Percentiles rank a stretch among this genome's conserved stretches.
Conservation (phyloP, 345 rosid species). For the Alliaria petiolata region DNA sequence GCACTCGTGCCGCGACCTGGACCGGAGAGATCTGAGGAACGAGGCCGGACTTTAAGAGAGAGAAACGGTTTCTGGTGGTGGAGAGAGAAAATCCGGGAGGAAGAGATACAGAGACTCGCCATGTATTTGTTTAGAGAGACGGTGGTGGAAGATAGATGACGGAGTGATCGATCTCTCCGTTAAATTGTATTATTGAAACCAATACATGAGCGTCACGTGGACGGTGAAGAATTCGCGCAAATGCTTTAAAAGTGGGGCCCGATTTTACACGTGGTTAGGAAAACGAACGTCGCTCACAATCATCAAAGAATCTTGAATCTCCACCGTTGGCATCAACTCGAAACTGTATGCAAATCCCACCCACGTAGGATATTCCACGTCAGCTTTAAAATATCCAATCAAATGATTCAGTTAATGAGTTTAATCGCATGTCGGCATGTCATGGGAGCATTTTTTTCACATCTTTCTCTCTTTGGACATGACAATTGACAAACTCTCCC, state of each 20-base stretch:
- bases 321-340: constrained; percentile 17
- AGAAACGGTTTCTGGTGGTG: constrained; percentile 15
- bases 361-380: constrained; percentile 11
- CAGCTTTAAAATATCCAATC: constrained; percentile 1
- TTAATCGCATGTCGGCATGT: not conserved
- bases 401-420: not conserved
- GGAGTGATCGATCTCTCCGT: constrained; percentile 34
- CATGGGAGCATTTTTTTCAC: not conserved
- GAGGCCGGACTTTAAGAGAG: constrained; percentile 12
- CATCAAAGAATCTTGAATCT: constrained; percentile 22
- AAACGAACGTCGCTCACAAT: not conserved
- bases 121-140: constrained; percentile 7
- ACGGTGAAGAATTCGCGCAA: constrained; percentile 9
- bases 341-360: not conserved
- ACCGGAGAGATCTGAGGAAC: not conserved
- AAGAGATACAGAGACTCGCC: constrained; percentile 35
- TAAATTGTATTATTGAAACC: not conserved
- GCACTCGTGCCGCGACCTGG: constrained; percentile 25
- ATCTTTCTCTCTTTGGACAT: not conserved
- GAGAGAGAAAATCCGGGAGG: constrained; percentile 34
- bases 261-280: constrained; percentile 5
- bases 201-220: not conserved
- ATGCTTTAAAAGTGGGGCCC: not conserved
- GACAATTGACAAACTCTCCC: too few species aligned
- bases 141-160: constrained; percentile 19